These are phyloP conservation scores for Antitrichia curtipendula DNA, from an alignment of 225 moss, liverwort and hornwort genomes.

Conservation along the genomic window DNA sequence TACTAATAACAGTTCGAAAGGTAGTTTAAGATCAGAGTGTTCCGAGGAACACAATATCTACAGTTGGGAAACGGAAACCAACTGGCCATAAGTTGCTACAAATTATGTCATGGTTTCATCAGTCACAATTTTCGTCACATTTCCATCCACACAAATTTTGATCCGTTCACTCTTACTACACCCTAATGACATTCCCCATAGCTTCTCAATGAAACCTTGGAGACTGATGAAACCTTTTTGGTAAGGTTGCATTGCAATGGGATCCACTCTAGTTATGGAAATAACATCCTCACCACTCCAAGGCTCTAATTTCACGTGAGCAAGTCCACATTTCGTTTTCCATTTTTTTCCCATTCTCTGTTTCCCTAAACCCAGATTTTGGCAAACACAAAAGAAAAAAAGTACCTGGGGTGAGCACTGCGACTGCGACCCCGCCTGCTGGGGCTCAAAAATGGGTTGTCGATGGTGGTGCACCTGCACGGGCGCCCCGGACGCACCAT, in stretches of 20 bases:
- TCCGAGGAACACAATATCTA: background rate
- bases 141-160: background rate
- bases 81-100: background rate
- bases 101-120: background rate
- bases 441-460: slow-evolving; percentile 33
- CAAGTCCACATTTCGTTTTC: background rate
- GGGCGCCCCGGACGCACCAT: background rate
- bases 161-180: background rate
- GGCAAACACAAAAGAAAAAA: background rate
- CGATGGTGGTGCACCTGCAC: slow-evolving; percentile 12
- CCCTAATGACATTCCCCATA: background rate
- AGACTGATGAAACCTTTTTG: background rate
- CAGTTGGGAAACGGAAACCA: background rate
- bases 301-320: background rate
- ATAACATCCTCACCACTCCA: background rate
- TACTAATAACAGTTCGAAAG: background rate
- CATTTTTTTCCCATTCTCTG: background rate
- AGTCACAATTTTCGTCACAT: background rate
- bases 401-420: slow-evolving; percentile 53
- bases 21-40: background rate
- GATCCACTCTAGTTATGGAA: background rate
- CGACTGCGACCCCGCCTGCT: slow-evolving; percentile 58
- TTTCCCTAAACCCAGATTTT: background rate
- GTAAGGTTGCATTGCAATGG: background rate
- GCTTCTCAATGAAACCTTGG: background rate